phyloP scores from a whole-genome alignment of 163 green algal genomes.

The Trebouxia gelatinosa region DNA sequence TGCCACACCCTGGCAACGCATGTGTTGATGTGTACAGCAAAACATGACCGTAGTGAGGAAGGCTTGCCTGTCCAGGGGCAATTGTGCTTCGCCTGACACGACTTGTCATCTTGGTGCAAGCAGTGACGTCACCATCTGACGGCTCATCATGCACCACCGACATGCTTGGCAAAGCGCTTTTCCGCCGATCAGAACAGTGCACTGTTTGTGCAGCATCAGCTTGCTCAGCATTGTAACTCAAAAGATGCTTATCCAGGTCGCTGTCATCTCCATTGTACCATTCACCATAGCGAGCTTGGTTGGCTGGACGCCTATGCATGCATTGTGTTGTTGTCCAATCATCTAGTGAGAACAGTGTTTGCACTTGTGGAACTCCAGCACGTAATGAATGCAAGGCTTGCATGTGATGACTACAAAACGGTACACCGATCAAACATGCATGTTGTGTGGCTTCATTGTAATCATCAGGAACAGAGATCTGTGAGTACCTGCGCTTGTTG shows the following conservation, averaged over 20 bases:
- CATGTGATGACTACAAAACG: not conserved
- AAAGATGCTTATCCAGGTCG: conserved; percentile 10
- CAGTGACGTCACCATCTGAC: not conserved
- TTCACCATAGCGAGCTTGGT: conserved; percentile 11
- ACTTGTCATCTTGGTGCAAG: not conserved
- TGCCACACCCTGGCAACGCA: too few species aligned
- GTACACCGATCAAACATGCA: not conserved
- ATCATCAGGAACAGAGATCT: not conserved
- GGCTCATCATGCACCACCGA: not conserved
- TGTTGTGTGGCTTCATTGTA: not conserved
- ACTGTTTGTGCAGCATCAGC: not conserved
- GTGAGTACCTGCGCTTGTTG: conserved; percentile 14
- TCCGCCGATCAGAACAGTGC: not conserved
- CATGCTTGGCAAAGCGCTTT: not conserved
- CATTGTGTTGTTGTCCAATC: not conserved
- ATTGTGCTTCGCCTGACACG: conserved; percentile 4
- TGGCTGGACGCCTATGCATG: not conserved
- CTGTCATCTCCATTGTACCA: conserved; percentile 23
- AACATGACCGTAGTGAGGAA: too few species aligned
- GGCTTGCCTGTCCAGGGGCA: conserved; percentile 21
- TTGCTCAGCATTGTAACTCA: conserved; percentile 17
- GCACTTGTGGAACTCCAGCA: not conserved
- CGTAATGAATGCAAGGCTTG: not conserved
- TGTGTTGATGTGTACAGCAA: too few species aligned
- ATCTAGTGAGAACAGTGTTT: not conserved